A percentile compares a stretch with the other conserved stretches of the same genome.
Conservation (phyloP, 768 basidiomycete species). For the Termitomyces sp. region DNA sequence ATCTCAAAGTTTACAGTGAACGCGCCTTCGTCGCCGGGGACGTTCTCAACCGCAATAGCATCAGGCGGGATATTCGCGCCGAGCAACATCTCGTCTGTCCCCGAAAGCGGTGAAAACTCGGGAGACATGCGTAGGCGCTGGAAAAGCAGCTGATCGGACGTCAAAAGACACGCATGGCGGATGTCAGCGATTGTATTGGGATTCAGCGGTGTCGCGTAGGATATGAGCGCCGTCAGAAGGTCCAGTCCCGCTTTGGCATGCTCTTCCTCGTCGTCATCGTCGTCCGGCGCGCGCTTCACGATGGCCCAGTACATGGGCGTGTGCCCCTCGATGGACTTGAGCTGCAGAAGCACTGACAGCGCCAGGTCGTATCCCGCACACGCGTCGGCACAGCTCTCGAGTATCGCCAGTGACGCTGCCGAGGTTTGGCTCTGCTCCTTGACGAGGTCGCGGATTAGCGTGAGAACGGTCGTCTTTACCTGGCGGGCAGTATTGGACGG, state of each 20-base stretch:
- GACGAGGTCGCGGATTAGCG: constrained; percentile 53
- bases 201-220: constrained; percentile 40
- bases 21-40: constrained; percentile 39
- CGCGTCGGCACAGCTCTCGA: constrained; percentile 59
- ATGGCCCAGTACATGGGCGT: constrained; percentile 73
- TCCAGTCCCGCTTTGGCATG: constrained; percentile 27
- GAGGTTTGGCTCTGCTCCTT: constrained; percentile 27
- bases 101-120: constrained; percentile 45
- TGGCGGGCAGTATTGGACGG: constrained; percentile 36
- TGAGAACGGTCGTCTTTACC: constrained; percentile 45
- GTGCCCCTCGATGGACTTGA: constrained; percentile 56
- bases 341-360: constrained; percentile 53
- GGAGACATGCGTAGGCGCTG: constrained; percentile 49
- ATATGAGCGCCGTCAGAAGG: constrained; percentile 44
- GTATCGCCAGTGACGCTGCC: constrained; percentile 33
- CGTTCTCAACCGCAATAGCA: constrained; percentile 47
- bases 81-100: constrained; percentile 40
- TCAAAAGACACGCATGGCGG: constrained; percentile 59
- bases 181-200: constrained; percentile 46
- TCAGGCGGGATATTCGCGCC: constrained; percentile 33
- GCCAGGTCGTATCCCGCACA: constrained; percentile 45
- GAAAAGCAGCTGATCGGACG: constrained; percentile 56
- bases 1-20: constrained; percentile 51
- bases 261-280: constrained; percentile 28
- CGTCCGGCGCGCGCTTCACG: constrained; percentile 42